These are phyloP conservation scores for Petrea volubilis DNA, from an alignment of 257 asterid genomes.

Conservation along the genomic window DNA sequence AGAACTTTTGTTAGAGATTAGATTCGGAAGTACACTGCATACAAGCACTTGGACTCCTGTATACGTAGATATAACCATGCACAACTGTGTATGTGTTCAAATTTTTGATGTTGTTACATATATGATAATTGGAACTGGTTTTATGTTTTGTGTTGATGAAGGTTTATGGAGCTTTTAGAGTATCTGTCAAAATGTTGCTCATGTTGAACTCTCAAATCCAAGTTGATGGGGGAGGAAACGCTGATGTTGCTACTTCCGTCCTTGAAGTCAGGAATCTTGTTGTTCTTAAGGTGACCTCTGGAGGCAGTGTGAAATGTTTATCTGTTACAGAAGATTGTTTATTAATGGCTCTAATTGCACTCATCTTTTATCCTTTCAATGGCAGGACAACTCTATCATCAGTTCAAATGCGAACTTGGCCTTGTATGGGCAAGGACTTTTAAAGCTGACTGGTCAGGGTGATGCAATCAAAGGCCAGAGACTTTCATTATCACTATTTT, in stretches of 20 bases:
- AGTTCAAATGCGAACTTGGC: constrained; percentile 90
- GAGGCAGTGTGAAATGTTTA: background rate
- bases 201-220: constrained; percentile 88
- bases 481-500: constrained; percentile 82
- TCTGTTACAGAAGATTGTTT: constrained; percentile 18
- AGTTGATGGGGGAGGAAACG: constrained; percentile 84
- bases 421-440: constrained; percentile 87
- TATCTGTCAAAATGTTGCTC: constrained; percentile 90
- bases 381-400: constrained; percentile 83
- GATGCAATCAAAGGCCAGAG: constrained; percentile 94
- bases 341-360: constrained; percentile 10
- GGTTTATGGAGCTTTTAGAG: constrained; percentile 96
- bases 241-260: constrained; percentile 77
- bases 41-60: too few relatives aligned
- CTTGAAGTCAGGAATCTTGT: constrained; percentile 96
- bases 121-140: background rate
- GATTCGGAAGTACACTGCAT: too few relatives aligned
- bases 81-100: too few relatives aligned
- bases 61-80: too few relatives aligned
- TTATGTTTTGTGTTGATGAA: constrained; percentile 27
- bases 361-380: constrained; percentile 19
- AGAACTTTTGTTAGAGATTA: too few relatives aligned
- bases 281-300: constrained; percentile 75
- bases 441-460: constrained; percentile 79
- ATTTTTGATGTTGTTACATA: too few relatives aligned